phyloP scores from a whole-genome alignment of 257 asterid species.

The Cruciata laevipes region DNA sequence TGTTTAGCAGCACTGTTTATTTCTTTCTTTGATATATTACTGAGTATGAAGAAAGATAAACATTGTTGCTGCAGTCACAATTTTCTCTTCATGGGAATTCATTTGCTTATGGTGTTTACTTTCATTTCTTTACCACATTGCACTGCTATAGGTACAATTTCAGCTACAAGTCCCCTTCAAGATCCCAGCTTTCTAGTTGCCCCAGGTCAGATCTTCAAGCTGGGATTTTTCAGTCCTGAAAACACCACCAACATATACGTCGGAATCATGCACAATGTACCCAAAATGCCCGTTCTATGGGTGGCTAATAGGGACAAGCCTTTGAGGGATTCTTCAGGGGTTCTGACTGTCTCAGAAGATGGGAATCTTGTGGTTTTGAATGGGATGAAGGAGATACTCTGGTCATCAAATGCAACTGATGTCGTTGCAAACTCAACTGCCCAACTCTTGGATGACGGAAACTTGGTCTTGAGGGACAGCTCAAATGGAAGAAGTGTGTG shows the following conservation, averaged over 20 bases:
- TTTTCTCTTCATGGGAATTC: not conserved
- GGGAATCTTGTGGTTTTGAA: constrained; percentile 20
- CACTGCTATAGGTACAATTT: constrained; percentile 9
- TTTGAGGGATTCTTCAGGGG: too few species aligned
- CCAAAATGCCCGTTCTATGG: constrained; percentile 1
- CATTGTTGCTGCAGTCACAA: not conserved
- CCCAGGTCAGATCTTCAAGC: constrained; percentile 12
- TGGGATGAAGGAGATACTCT: constrained; percentile 19
- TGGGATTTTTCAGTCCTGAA: constrained; percentile 22
- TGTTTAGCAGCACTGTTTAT: too few species aligned
- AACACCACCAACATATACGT: constrained; percentile 17
- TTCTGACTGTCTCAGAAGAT: too few species aligned
- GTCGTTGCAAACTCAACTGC: constrained; percentile 19
- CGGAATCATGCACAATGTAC: constrained; percentile 9
- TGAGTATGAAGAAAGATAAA: too few species aligned
- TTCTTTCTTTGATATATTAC: too few species aligned
- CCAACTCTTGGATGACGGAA: constrained; percentile 8
- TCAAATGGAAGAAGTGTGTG: constrained; percentile 20
- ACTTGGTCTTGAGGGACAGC: constrained; percentile 26
- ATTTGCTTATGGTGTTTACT: not conserved
- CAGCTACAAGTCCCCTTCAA: not conserved
- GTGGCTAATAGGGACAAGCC: not conserved
- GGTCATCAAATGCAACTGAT: constrained; percentile 30
- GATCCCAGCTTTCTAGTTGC: constrained; percentile 8
- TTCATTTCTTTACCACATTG: not conserved